phyloP scores from a whole-genome alignment of 2,329 filamentous ascomycete species.

The Cladophialophora carrionii region DNA sequence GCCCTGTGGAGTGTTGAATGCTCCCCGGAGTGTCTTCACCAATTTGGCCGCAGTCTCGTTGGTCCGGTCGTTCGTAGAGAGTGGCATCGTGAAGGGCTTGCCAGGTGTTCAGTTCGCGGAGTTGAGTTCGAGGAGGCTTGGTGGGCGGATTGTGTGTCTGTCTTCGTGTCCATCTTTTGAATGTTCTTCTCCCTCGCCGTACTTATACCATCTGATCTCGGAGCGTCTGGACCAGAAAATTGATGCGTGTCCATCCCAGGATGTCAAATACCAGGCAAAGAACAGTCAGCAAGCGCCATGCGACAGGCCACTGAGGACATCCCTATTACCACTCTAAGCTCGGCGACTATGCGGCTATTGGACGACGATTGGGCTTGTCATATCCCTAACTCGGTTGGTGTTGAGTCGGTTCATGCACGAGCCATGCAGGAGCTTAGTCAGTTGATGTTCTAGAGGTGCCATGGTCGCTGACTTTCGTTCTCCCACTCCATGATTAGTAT shows the following conservation, averaged over 20 bases:
- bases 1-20: conserved; percentile 49
- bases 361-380: conserved; percentile 11
- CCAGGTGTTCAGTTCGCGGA: conserved; percentile 1
- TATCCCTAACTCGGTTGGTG: conserved; percentile 18
- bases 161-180: background rate
- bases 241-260: background rate
- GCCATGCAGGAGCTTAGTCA: conserved; percentile 32
- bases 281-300: conserved; percentile 26
- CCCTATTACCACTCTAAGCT: conserved; percentile 6
- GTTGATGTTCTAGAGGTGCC: background rate
- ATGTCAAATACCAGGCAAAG: conserved; percentile 22
- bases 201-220: conserved; percentile 4
- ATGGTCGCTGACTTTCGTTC: background rate
- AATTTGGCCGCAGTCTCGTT: conserved; percentile 46
- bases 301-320: conserved; percentile 11
- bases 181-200: background rate
- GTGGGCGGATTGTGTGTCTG: background rate
- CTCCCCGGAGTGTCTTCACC: conserved; percentile 45
- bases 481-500: conserved; percentile 8
- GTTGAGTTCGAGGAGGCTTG: background rate
- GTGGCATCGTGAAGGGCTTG: conserved; percentile 48
- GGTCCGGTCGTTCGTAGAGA: conserved; percentile 47
- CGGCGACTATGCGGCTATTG: conserved; percentile 12
- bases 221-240: background rate
- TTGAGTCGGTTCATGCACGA: background rate